Percentiles rank a stretch among this genome's conserved stretches.
Evolutionary conservation across 768 basidiomycete species (phyloP).

Genomic region (Tephrocybe rancida): DNA sequence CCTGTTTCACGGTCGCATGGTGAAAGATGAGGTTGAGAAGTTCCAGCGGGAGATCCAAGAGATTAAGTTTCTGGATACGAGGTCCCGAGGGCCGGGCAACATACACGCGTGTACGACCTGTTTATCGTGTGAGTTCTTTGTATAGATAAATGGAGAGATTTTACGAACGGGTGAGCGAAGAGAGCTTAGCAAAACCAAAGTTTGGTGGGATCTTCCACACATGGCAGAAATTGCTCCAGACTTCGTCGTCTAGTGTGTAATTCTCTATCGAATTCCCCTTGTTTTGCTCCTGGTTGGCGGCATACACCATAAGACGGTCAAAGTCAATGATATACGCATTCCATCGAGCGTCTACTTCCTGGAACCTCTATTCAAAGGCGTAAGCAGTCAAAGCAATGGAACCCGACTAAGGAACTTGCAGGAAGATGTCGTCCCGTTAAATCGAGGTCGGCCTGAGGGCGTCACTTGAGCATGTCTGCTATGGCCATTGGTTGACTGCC

Average conservation of each 20-base stretch:
- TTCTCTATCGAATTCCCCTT: background rate
- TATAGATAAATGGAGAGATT: background rate
- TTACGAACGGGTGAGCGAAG: background rate
- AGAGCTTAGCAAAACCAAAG: background rate
- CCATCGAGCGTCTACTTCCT: background rate
- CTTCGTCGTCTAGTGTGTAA: background rate
- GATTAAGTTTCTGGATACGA: background rate
- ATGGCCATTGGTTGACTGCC: background rate
- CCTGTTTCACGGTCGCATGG: background rate
- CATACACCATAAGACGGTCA: background rate
- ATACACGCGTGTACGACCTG: background rate
- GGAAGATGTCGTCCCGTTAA: slow-evolving; percentile 3
- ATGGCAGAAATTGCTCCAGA: background rate
- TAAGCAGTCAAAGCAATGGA: background rate
- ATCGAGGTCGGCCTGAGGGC: too few species aligned
- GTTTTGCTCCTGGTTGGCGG: background rate
- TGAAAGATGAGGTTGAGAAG: background rate
- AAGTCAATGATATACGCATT: background rate
- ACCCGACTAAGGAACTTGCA: background rate
- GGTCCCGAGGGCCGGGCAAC: background rate
- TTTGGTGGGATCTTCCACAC: slow-evolving; percentile 2
- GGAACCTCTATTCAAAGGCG: background rate
- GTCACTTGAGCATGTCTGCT: background rate
- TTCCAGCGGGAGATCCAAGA: background rate
- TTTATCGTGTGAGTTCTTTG: background rate